These are phyloP conservation scores for Gossypium davidsonii DNA, from an alignment of 441 rosid genomes.

Conservation along the genomic window DNA sequence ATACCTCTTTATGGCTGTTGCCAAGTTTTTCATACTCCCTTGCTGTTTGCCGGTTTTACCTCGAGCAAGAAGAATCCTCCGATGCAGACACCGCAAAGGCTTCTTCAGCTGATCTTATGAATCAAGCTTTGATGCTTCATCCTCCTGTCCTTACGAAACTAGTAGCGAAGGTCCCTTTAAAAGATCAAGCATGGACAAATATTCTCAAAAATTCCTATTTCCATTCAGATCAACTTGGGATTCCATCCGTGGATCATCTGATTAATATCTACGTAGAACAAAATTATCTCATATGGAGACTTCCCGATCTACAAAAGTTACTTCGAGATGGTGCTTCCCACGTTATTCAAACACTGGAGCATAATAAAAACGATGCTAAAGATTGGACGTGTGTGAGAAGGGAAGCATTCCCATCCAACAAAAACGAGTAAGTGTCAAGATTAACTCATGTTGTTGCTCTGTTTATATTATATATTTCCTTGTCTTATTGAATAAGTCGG, in stretches of 20 bases:
- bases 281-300: conserved; percentile 80
- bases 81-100: conserved; percentile 36
- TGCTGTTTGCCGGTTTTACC: conserved; percentile 66
- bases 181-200: conserved; percentile 69
- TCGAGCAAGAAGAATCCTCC: conserved; percentile 46
- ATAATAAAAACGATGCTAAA: conserved; percentile 47
- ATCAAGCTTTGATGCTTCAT: conserved; percentile 85
- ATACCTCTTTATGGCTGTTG: conserved; percentile 78
- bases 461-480: not conserved
- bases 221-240: conserved; percentile 53
- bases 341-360: conserved; percentile 52
- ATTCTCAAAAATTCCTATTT: conserved; percentile 59
- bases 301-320: conserved; percentile 75
- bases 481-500: not conserved
- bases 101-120: conserved; percentile 67
- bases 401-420: conserved; percentile 74
- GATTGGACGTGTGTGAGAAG: conserved; percentile 73
- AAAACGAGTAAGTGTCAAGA: conserved; percentile 61
- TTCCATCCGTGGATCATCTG: conserved; percentile 74
- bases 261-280: conserved; percentile 70
- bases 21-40: conserved; percentile 84
- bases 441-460: conserved; percentile 5
- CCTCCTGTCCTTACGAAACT: conserved; percentile 70
- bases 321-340: conserved; percentile 48
- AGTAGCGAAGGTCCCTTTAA: conserved; percentile 72